Evolutionary conservation across 2,329 filamentous ascomycete genomes (phyloP), one percentile per base, ranked within the genome.

Genomic region (Alternaria arbusti): DNA sequence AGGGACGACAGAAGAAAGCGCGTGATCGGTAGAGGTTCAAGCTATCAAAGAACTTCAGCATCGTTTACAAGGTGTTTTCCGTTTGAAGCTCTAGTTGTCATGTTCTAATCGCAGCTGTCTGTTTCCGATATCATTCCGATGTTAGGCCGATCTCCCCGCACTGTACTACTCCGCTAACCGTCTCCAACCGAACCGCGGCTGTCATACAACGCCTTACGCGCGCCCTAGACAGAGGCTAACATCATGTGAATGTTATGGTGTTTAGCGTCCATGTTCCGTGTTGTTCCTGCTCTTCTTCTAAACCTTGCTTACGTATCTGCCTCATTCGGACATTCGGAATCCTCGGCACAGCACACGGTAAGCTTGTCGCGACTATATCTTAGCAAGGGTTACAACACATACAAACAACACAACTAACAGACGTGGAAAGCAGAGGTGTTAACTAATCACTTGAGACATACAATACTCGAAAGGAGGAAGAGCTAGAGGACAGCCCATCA

Each of bases 1-100:
- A 3, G 75, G 75, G 12, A 62, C 71, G 17, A 78, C 74, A 17
- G 69, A 77, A 59, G 65, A 67, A 55, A 77, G 73, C 50, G 70
- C 66, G 28, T 52, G 52, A 45, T 49, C 17, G 17, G 22, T 22
- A 52, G n/a, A 25, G 20, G 11, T 22, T n/a, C 20, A 36, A 36
- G 11, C 44, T 12, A 51, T 25, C 17, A 9, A 52, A 13, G 7
- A 17, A 17, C 12, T 23, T 20, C n/a, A n/a, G 13, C 22, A 40
- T 15, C 15, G 22, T 40, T 23, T n/a, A 13, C n/a, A 13, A 20
- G 11, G 40, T 54, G 26, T 9, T 36, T 26, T 17, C 17, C 40
- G 30, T 30, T 11, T 12, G 20, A 52, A 40, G 49, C 30, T 40
- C 10, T 40, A 13, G 36, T 25, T 52, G n/a, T 40, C 28, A 23